Evolutionary conservation across 192 early-diverging fungal genomes (phyloP), one percentile per base, ranked within the genome.

Genomic region (Coemansia sp.): DNA sequence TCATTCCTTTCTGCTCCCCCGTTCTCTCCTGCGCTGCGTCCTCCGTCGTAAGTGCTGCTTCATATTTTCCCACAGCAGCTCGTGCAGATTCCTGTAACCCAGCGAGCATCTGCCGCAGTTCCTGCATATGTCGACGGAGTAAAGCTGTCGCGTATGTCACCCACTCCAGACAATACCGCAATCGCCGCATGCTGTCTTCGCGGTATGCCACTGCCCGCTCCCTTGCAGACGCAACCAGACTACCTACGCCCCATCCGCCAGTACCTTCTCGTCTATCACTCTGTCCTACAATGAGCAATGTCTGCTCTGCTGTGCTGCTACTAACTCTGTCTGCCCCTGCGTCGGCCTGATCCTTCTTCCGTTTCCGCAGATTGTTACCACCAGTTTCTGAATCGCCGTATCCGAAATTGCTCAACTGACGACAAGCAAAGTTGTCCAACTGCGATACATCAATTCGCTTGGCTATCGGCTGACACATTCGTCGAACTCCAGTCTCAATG

Each of bases 121-220:
- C 63, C 7, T 67, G 67, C 44, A 92, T 90, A 34, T 92, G 90
- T 44, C 84, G 83, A 7, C 82, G 83, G 14, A 92, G 85, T 54
- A 90, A 85, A 34, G 87, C 84, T 2, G 88, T 87, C 0, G 94
- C 93, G 60, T 94, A 94, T 82, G 89, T 83, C 3, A 96, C 73
- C 91, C 91, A 95, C 64, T 89, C 83, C 22, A 94, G 78, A 76
- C 95, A 97, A 74, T 96, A 97, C 49, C 88, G 85, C 47, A 97
- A 73, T 61, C 88, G 90, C 63, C 88, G 84, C 84, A 96, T 86
- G 65, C 90, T 89, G 70, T 97, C 94, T 61, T 95, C 93, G 60
- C 89, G 91, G 28, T 94, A 86, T 9, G 92, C 88, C 62, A 92
- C 84, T 5, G 88, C 90, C 6, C 90, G 68, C 52, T 79, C 71